Percentiles rank a stretch among this genome's conserved stretches.
Evolutionary conservation across 805 yeast genomes (phyloP).

Genomic region (Saccharomycopsis fermentans): DNA sequence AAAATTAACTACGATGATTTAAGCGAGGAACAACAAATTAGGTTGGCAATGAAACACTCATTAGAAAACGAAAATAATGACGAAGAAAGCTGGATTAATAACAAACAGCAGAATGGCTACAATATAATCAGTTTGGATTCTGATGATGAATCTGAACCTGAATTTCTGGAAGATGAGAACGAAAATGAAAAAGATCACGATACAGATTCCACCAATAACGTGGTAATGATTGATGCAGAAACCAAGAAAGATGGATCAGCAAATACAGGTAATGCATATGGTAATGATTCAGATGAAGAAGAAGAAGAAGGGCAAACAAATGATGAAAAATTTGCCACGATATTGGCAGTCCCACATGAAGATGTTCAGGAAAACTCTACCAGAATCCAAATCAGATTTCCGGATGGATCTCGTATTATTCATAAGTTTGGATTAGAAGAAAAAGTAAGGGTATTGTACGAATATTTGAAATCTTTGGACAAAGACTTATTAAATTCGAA

Average conservation of each 20-base stretch:
- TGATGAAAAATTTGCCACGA: constrained; percentile 38
- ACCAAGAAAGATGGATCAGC: constrained; percentile 4
- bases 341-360: constrained; percentile 39
- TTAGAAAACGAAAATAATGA: constrained; percentile 25
- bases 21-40: constrained; percentile 78
- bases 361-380: constrained; percentile 52
- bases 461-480: constrained; percentile 49
- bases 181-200: not conserved
- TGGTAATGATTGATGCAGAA: not conserved
- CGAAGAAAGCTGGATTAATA: constrained; percentile 22
- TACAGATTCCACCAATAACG: not conserved
- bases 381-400: constrained; percentile 78
- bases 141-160: constrained; percentile 15
- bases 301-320: constrained; percentile 25
- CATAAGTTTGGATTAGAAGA: constrained; percentile 56
- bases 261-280: constrained; percentile 20
- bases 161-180: constrained; percentile 16
- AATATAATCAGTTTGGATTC: constrained; percentile 14
- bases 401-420: constrained; percentile 75
- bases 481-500: constrained; percentile 35
- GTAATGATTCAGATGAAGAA: constrained; percentile 18
- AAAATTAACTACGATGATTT: constrained; percentile 53
- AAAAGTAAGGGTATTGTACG: constrained; percentile 49
- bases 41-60: constrained; percentile 63
- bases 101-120: constrained; percentile 5